Evolutionary conservation across 1,139 yeast species (phyloP).

Genomic region (Eremothecium sinecaudum): DNA sequence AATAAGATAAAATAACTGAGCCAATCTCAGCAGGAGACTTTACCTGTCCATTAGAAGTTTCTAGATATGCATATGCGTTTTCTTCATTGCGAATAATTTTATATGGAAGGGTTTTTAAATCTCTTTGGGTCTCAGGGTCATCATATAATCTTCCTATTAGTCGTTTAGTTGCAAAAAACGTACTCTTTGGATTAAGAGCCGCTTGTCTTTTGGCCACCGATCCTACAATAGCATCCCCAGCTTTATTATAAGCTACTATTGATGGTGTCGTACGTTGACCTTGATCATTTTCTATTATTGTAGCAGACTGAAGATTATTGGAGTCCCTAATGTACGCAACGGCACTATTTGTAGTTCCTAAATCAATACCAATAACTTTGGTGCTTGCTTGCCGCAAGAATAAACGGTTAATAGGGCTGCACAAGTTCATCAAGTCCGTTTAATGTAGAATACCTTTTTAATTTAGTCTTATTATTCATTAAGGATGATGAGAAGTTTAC

Average conservation of each 20-base stretch:
- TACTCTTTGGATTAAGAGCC: conserved; percentile 95
- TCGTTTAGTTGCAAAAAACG: conserved; percentile 96
- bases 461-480: too few relatives aligned
- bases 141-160: conserved; percentile 97
- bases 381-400: conserved; percentile 8
- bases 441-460: too few relatives aligned
- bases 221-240: conserved; percentile 92
- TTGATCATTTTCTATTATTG: conserved; percentile 56
- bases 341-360: conserved; percentile 78
- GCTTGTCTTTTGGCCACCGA: conserved; percentile 99
- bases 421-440: too few relatives aligned
- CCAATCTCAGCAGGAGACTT: conserved; percentile 29
- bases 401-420: too few relatives aligned
- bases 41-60: conserved; percentile 29
- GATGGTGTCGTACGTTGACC: conserved; percentile 75
- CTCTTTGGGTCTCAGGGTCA: conserved; percentile 94
- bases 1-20: conserved; percentile 21
- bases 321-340: conserved; percentile 42
- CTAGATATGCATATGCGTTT: conserved; percentile 57
- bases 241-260: conserved; percentile 95
- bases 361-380: conserved; percentile 61
- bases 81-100: conserved; percentile 38
- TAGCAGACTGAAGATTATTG: conserved; percentile 39
- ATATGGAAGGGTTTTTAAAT: conserved; percentile 84
- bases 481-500: too few relatives aligned